Conservation (phyloP, 2,329 filamentous ascomycete genomes). For the Ceratocystis smalleyi region DNA sequence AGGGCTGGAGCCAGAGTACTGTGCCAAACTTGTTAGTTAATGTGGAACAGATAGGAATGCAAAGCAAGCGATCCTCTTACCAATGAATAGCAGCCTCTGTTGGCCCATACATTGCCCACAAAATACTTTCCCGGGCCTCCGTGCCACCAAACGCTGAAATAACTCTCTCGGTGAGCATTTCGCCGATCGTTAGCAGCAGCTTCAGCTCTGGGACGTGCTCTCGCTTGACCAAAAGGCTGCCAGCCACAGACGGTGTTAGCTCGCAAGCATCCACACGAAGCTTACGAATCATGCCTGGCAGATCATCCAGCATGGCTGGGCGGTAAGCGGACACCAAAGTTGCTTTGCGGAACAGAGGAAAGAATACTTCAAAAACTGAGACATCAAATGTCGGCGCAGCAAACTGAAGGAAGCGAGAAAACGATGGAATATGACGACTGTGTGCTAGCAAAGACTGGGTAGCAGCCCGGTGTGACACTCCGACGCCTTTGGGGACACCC, state of each 20-base stretch:
- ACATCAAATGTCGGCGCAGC: conserved; percentile 89
- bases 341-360: conserved; percentile 56
- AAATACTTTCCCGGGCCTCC: conserved; percentile 39
- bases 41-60: not conserved
- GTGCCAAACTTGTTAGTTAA: conserved; percentile 6
- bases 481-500: conserved; percentile 75
- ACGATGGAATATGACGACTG: conserved; percentile 57
- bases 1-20: conserved; percentile 58
- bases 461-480: conserved; percentile 62
- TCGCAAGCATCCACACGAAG: conserved; percentile 70
- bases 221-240: conserved; percentile 56
- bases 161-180: conserved; percentile 72
- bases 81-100: conserved; percentile 87
- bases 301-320: conserved; percentile 54
- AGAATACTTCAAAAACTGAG: conserved; percentile 90
- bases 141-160: conserved; percentile 62
- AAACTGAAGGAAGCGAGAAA: conserved; percentile 75
- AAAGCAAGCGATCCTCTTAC: conserved; percentile 23
- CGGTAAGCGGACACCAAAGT: conserved; percentile 61
- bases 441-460: conserved; percentile 75
- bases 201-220: conserved; percentile 50
- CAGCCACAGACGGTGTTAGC: conserved; percentile 74
- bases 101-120: conserved; percentile 90
- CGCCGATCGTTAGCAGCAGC: conserved; percentile 71
- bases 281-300: conserved; percentile 48